Percentiles rank a stretch among this genome's conserved stretches.
phyloP scores from a whole-genome alignment of 345 rosid genomes.

The Murraya koenigii region DNA sequence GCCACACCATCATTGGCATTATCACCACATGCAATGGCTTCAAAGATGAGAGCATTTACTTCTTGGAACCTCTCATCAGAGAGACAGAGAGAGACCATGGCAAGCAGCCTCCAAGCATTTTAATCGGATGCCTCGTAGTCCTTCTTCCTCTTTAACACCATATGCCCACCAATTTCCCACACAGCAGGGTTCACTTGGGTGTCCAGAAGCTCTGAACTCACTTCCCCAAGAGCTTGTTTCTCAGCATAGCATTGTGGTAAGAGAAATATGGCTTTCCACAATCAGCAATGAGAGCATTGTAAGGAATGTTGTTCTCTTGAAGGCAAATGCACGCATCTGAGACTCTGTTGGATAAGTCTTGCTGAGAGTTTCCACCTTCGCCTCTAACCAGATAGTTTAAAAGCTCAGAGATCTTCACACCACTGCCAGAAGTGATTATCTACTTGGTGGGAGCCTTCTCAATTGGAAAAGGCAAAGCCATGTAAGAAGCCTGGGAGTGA shows the following conservation, averaged over 20 bases:
- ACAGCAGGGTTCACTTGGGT: constrained; percentile 98
- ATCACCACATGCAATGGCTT: constrained; percentile 40
- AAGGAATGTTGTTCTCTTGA: constrained; percentile 87
- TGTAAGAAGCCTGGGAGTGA: constrained; percentile 95
- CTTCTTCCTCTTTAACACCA: constrained; percentile 84
- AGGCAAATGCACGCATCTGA: constrained; percentile 78
- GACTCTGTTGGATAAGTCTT: constrained; percentile 54
- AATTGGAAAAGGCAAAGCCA: constrained; percentile 73
- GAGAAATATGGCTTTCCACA: constrained; percentile 72
- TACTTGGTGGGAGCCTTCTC: constrained; percentile 74
- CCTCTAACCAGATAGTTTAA: constrained; percentile 77
- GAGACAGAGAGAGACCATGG: constrained; percentile 89
- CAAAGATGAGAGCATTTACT: constrained; percentile 63
- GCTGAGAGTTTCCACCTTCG: constrained; percentile 65
- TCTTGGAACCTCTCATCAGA: constrained; percentile 78
- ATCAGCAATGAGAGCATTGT: constrained; percentile 82
- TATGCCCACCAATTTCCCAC: constrained; percentile 98
- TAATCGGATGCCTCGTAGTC: constrained; percentile 88
- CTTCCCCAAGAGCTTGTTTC: constrained; percentile 94
- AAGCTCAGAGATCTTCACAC: constrained; percentile 65
- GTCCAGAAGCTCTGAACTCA: constrained; percentile 68
- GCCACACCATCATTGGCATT: constrained; percentile 20
- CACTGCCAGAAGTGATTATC: constrained; percentile 41
- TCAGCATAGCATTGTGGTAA: constrained; percentile 93
- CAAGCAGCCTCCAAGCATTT: constrained; percentile 91